Conservation (phyloP, 140 eudicot genomes). For the Cichorium intybus region DNA sequence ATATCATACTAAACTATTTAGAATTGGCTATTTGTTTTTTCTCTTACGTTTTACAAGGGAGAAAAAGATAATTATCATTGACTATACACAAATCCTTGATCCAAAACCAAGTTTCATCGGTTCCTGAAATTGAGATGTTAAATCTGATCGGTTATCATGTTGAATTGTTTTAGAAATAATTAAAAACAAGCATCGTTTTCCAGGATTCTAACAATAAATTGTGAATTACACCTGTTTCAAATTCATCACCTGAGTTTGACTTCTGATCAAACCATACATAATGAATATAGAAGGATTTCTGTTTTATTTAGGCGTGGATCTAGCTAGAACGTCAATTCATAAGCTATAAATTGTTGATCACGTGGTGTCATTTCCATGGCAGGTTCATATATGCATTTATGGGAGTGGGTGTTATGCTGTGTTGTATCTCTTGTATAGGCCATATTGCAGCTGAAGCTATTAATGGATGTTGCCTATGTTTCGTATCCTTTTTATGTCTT, state of each 20-base stretch:
- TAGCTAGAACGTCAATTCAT: not conserved
- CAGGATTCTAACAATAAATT: not conserved
- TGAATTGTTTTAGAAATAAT: not conserved
- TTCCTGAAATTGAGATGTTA: not conserved
- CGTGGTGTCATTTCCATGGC: conserved; percentile 24
- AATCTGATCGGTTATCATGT: not conserved
- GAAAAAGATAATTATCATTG: too few species aligned
- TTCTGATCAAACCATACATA: not conserved
- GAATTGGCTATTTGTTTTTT: too few species aligned
- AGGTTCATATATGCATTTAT: conserved; percentile 86
- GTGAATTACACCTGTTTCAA: not conserved
- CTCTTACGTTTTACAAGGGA: too few species aligned
- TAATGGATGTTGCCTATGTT: conserved; percentile 81
- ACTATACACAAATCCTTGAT: too few species aligned
- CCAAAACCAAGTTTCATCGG: too few species aligned
- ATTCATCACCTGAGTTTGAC: conserved; percentile 1
- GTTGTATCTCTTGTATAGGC: conserved; percentile 64
- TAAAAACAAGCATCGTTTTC: not conserved
- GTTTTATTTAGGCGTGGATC: not conserved
- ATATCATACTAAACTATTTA: too few species aligned
- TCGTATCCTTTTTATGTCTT: conserved; percentile 61
- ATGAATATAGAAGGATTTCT: not conserved
- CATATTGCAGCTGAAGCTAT: conserved; percentile 82
- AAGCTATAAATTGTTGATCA: not conserved
- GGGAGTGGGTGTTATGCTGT: conserved; percentile 64